Evolutionary conservation across 176 grass and related monocot species (phyloP).

Genomic region (Bonia amplexicaulis): DNA sequence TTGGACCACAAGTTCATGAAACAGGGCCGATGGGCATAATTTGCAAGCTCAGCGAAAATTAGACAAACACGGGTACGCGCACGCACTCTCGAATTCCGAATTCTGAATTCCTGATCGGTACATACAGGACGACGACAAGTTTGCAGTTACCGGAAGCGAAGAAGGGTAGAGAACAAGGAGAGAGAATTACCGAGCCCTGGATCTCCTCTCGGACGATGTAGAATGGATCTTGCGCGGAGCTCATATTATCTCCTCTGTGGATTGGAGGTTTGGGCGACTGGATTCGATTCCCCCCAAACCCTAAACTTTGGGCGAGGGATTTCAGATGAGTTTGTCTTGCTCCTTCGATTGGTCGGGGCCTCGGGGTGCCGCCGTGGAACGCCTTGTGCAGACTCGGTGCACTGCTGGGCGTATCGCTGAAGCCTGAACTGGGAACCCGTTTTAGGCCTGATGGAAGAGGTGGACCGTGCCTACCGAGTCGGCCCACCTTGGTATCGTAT

Average conservation of each 20-base stretch:
- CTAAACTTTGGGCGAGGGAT: no score
- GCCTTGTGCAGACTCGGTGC: no score
- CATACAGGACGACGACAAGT: neutral
- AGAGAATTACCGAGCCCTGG: slow-evolving; percentile 42
- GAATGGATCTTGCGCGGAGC: slow-evolving; percentile 55
- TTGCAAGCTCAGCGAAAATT: neutral
- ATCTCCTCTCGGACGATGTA: slow-evolving; percentile 65
- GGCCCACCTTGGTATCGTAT: no score
- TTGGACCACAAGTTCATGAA: neutral
- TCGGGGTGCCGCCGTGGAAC: no score
- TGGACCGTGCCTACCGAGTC: accelerated
- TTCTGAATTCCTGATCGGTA: neutral
- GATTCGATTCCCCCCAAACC: neutral
- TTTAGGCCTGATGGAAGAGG: no score
- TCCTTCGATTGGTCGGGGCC: no score
- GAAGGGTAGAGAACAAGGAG: neutral
- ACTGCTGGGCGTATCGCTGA: no score
- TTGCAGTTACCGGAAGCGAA: neutral
- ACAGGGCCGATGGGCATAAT: neutral
- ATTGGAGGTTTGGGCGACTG: neutral
- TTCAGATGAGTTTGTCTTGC: no score
- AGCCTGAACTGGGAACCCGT: no score
- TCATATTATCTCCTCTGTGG: slow-evolving; percentile 10
- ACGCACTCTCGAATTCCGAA: neutral
- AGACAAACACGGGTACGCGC: neutral